Evolutionary conservation across 2,329 filamentous ascomycete genomes (phyloP).

Genomic region (Ramichloridium luteum): DNA sequence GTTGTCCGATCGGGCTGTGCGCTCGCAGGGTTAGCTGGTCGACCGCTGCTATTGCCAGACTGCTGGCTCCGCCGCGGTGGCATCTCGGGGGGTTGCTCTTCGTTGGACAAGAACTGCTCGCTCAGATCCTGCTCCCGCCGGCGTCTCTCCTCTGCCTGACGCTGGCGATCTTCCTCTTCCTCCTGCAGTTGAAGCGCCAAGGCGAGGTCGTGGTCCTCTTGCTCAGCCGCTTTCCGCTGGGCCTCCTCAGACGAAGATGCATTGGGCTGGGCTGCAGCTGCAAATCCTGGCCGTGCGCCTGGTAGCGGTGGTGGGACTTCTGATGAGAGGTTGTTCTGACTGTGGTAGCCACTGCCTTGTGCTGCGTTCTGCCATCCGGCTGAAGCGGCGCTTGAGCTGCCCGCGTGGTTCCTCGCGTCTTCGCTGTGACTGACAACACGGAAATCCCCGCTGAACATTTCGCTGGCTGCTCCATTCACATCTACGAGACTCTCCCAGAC

Average conservation of each 20-base stretch:
- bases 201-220: slow-evolving; percentile 74
- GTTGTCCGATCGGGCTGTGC: not conserved
- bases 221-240: slow-evolving; percentile 44
- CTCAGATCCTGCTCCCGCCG: slow-evolving; percentile 56
- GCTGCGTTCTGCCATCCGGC: slow-evolving; percentile 47
- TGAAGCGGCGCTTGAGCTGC: slow-evolving; percentile 20
- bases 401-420: slow-evolving; percentile 13
- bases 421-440: slow-evolving; percentile 57
- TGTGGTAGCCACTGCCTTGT: slow-evolving; percentile 18
- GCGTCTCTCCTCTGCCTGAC: slow-evolving; percentile 44
- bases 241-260: slow-evolving; percentile 10
- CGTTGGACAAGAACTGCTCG: slow-evolving; percentile 54
- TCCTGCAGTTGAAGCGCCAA: slow-evolving; percentile 88
- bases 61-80: slow-evolving; percentile 15
- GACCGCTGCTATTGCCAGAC: slow-evolving; percentile 1
- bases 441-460: slow-evolving; percentile 86
- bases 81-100: slow-evolving; percentile 26
- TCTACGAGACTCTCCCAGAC: slow-evolving; percentile 93
- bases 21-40: slow-evolving; percentile 1
- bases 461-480: slow-evolving; percentile 68
- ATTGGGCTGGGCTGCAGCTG: slow-evolving; percentile 3
- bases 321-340: slow-evolving; percentile 5
- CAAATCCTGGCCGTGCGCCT: slow-evolving; percentile 17
- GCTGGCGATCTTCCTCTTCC: slow-evolving; percentile 73
- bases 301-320: slow-evolving; percentile 15